phyloP scores from a whole-genome alignment of 371 early-diverging fungal genomes.

The Neoconidiobolus thromboides region DNA sequence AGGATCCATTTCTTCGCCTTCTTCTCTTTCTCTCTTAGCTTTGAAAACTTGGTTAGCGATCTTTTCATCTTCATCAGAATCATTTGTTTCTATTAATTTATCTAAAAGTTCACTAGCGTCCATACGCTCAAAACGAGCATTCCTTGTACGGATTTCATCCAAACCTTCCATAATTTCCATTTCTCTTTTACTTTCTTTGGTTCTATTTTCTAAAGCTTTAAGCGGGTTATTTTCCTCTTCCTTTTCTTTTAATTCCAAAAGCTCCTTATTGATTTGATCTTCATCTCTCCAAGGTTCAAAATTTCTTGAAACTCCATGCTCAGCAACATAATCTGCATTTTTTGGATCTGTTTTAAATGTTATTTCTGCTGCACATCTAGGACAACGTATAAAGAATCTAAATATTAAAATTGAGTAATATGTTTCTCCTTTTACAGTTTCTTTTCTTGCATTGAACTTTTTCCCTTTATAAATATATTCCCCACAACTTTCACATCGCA shows the following conservation, averaged over 20 bases:
- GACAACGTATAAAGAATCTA: slow-evolving; percentile 93
- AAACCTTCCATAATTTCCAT: slow-evolving; percentile 92
- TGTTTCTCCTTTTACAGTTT: slow-evolving; percentile 57
- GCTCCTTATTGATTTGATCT: slow-evolving; percentile 24
- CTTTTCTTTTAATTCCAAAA: slow-evolving; percentile 25
- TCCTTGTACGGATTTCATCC: slow-evolving; percentile 80
- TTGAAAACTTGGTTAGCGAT: neutral
- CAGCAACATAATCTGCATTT: slow-evolving; percentile 88
- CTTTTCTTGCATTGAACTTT: slow-evolving; percentile 93
- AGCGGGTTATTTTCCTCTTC: slow-evolving; percentile 84
- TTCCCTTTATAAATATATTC: slow-evolving; percentile 92
- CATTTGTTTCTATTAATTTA: neutral
- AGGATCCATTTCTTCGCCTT: neutral
- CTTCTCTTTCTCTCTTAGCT: neutral
- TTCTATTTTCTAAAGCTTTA: slow-evolving; percentile 82
- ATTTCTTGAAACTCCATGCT: slow-evolving; percentile 81
- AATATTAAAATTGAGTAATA: slow-evolving; percentile 78
- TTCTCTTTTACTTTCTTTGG: slow-evolving; percentile 79
- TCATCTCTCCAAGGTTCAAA: slow-evolving; percentile 93
- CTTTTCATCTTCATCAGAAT: slow-evolving; percentile 1
- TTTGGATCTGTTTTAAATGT: slow-evolving; percentile 97
- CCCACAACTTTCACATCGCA: slow-evolving; percentile 90
- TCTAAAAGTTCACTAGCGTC: slow-evolving; percentile 15
- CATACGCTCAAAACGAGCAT: slow-evolving; percentile 63
- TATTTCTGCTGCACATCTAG: slow-evolving; percentile 83